Conservation (phyloP, 108 stramenopile species). For the Thalassiosira profunda region DNA sequence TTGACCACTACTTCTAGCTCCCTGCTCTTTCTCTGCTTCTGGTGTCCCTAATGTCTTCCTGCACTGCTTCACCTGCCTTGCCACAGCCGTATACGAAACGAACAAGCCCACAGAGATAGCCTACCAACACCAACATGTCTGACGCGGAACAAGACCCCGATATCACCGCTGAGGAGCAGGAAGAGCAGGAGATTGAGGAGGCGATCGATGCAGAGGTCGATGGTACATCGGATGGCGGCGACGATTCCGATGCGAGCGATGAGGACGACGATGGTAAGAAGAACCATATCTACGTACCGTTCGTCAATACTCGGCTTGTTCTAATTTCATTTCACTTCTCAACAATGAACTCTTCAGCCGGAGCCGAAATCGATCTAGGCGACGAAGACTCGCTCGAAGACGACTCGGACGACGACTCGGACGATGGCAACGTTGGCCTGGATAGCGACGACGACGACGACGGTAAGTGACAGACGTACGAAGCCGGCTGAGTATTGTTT, state of each 20-base stretch:
- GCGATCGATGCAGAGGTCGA: not conserved
- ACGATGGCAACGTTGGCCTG: too few relatives aligned
- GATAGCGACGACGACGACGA: not conserved
- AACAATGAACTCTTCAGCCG: not conserved
- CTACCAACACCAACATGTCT: not conserved
- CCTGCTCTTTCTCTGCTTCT: too few relatives aligned
- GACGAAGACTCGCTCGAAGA: not conserved
- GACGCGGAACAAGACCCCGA: slow-evolving; percentile 4
- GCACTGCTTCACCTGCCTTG: too few relatives aligned
- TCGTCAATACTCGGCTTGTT: not conserved
- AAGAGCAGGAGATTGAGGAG: not conserved
- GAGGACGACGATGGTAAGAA: slow-evolving; percentile 9
- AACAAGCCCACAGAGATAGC: not conserved
- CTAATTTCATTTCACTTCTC: not conserved
- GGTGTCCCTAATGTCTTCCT: too few relatives aligned
- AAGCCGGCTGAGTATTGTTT: not conserved
- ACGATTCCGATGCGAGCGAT: not conserved
- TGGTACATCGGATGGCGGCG: not conserved
- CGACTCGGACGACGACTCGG: slow-evolving; percentile 3
- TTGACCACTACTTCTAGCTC: too few relatives aligned
- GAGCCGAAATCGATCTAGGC: slow-evolving; percentile 3
- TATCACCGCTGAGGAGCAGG: not conserved
- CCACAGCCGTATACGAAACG: too few relatives aligned
- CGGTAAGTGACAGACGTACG: not conserved
- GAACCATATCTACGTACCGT: not conserved